These are phyloP conservation scores for Blattamonas nauphoetae DNA, from an alignment of 78 protist genomes.

Conservation along the genomic window DNA sequence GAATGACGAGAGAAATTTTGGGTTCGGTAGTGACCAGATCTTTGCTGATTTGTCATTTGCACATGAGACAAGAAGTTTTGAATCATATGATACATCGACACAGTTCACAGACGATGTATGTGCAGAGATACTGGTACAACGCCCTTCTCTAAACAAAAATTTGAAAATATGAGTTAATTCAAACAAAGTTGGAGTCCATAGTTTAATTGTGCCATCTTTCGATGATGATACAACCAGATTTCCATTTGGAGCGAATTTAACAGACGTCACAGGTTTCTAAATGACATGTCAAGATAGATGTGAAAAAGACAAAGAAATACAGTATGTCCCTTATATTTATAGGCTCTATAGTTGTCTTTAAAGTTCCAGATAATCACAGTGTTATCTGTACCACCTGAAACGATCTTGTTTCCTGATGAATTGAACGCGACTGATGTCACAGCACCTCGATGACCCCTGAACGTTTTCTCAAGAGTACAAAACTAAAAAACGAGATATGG, in stretches of 20 bases:
- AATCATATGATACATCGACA: slow-evolving; percentile 49
- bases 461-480: slow-evolving; percentile 55
- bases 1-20: slow-evolving; percentile 38
- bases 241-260: slow-evolving; percentile 50
- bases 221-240: slow-evolving; percentile 52
- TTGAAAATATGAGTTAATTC: neutral
- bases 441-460: slow-evolving; percentile 66
- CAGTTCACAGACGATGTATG: slow-evolving; percentile 45
- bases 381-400: slow-evolving; percentile 50
- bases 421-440: slow-evolving; percentile 42
- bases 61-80: slow-evolving; percentile 34
- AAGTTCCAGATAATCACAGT: slow-evolving; percentile 83
- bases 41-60: slow-evolving; percentile 70
- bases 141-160: slow-evolving; percentile 12
- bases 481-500: neutral
- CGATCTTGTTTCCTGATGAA: slow-evolving; percentile 63
- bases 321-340: slow-evolving; percentile 59
- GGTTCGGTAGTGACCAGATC: slow-evolving; percentile 35
- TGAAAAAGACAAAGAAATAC: slow-evolving; percentile 13
- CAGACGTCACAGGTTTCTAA: slow-evolving; percentile 39
- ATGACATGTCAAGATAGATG: neutral
- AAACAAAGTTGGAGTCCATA: slow-evolving; percentile 59
- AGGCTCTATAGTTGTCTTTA: slow-evolving; percentile 65
- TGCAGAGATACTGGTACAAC: slow-evolving; percentile 32
- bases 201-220: slow-evolving; percentile 43